Base-by-base conservation (phyloP, 805 yeast genomes). In the Suhomyces tanzawaensis region DNA sequence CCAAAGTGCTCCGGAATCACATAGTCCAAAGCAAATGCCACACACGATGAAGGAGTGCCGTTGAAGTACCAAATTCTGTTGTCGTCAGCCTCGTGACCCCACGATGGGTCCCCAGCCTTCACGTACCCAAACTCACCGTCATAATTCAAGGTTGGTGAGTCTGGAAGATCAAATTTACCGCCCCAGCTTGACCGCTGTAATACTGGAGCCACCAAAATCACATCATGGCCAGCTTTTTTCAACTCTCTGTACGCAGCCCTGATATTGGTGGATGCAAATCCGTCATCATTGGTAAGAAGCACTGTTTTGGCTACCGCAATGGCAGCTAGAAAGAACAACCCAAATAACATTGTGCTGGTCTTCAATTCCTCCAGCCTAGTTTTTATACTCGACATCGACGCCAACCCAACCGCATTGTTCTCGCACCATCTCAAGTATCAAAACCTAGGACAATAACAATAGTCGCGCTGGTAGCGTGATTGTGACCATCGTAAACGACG, bases 181-280 rank as follows among this genome's bases (percentile, higher is more conserved):
- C 79, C 81, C 42, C 64, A 67, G n/a, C 82, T 79, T 0, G 75
- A 66, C 53, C 71, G 61, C 47, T 71, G 74, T 26, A 64, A 64
- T 17, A 67, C 73, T 26, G 81, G 80, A 6, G 79, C 80, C 25
- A 71, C 76, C 44, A 72, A 42, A 31, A 69, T 56, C 27, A 73
- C 79, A 34, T 60, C 62, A 48, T 75, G 69, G 13, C 77, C 77
- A 12, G 72, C 77, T 7, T 50, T 48, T 19, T 54, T 65, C 44
- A 75, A 64, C 24, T 63, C 74, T 36, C 68, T 57, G 66, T 76
- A 77, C 9, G 76, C 56, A 12, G 81, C 78, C 52, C 82, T 70
- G 51, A 77, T 73, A 51, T 75, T 75, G 33, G 81, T 72, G 4
- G 80, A 60, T 3, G 72, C 74, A 76, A 77, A 77, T 14, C 76